Evolutionary conservation across 148 eudicot genomes (phyloP).

Genomic region (Dianthus caryophyllus): DNA sequence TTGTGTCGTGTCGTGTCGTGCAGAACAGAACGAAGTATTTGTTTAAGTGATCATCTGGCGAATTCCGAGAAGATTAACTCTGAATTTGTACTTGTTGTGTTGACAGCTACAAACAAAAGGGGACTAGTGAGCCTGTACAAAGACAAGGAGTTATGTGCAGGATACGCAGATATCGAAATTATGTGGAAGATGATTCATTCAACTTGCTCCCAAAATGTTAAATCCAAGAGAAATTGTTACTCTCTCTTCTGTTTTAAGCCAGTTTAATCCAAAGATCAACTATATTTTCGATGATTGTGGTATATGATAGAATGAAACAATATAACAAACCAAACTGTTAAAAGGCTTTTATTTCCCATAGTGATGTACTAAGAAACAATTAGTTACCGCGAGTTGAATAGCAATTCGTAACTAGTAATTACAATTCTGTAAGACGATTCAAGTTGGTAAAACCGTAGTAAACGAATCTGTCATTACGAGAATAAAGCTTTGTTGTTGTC

Average conservation of each 20-base stretch:
- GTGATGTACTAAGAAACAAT: no score
- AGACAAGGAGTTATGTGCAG: slow-evolving; percentile 60
- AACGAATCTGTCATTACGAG: no score
- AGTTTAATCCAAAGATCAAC: background rate
- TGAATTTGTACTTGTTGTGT: background rate
- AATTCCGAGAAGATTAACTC: background rate
- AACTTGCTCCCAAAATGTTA: slow-evolving; percentile 8
- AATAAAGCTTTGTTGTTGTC: no score
- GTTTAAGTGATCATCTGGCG: background rate
- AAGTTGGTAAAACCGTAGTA: no score
- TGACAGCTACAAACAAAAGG: slow-evolving; percentile 23
- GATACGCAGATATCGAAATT: slow-evolving; percentile 57
- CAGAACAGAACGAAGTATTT: background rate
- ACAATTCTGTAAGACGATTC: no score
- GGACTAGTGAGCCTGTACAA: slow-evolving; percentile 47
- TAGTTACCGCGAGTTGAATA: no score
- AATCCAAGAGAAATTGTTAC: slow-evolving; percentile 21
- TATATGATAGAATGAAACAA: no score
- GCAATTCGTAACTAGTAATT: no score
- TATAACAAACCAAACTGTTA: no score
- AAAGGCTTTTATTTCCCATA: no score
- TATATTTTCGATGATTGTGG: no score
- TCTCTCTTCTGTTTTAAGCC: slow-evolving; percentile 32
- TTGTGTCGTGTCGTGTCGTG: no score
- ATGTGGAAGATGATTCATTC: slow-evolving; percentile 79